Conservation (phyloP, 805 yeast genomes). For the Lipomyces kockii region DNA sequence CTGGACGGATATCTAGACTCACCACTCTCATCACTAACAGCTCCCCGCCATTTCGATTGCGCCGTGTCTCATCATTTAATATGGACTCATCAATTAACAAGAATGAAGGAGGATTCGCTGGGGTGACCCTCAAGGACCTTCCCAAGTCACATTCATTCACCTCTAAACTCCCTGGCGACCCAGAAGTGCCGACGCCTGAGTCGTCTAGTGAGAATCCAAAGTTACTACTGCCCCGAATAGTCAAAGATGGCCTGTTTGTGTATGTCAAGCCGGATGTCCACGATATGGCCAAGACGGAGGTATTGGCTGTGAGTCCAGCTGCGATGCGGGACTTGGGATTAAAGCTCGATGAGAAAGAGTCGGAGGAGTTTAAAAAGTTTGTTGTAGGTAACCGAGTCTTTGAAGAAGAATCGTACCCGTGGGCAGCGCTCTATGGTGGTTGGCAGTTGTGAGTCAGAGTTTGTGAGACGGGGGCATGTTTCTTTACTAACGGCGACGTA, state of each 20-base stretch:
- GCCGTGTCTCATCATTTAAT: neutral
- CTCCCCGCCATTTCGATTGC: neutral
- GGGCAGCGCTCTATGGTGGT: constrained; percentile 92
- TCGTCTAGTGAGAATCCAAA: constrained; percentile 41
- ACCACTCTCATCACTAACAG: neutral
- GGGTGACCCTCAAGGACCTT: constrained; percentile 27
- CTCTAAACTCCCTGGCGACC: constrained; percentile 46
- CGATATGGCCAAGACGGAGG: constrained; percentile 51
- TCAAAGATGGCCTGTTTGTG: constrained; percentile 68
- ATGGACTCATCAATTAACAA: too few species aligned
- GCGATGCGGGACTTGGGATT: constrained; percentile 71
- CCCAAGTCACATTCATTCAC: constrained; percentile 45
- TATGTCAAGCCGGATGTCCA: constrained; percentile 65
- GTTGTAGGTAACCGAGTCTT: constrained; percentile 64
- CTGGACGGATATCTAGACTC: neutral
- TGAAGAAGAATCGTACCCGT: constrained; percentile 62
- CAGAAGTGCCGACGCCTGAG: constrained; percentile 48
- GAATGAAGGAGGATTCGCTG: neutral
- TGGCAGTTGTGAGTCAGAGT: constrained; percentile 64
- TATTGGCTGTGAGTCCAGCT: constrained; percentile 60
- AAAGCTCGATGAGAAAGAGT: constrained; percentile 46
- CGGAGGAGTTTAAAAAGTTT: constrained; percentile 56
- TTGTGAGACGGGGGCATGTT: neutral
- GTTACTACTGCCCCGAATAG: constrained; percentile 58
- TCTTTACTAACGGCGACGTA: neutral